These are phyloP conservation scores for Pyracantha coccinea DNA, from an alignment of 331 rosid genomes.

Conservation along the genomic window DNA sequence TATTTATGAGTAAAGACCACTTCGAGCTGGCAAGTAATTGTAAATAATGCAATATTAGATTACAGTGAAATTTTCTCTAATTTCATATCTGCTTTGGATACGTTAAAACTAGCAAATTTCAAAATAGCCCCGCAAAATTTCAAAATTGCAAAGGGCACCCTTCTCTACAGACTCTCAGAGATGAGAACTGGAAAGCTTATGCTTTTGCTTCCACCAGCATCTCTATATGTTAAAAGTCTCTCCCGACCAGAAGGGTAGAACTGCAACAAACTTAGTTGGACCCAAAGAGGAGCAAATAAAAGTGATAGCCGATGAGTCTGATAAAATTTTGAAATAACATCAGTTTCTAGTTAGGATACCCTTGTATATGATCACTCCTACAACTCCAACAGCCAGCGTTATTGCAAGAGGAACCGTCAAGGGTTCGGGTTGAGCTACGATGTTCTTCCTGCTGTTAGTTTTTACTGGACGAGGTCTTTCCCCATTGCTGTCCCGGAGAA, in stretches of 20 bases:
- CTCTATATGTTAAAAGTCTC: slow-evolving; percentile 14
- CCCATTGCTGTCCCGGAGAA: slow-evolving; percentile 42
- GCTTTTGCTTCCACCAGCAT: neutral
- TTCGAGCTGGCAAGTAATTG: too few species aligned
- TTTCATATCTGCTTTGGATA: neutral
- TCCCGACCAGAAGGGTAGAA: slow-evolving; percentile 29
- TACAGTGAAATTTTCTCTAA: neutral
- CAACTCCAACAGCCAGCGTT: slow-evolving; percentile 54
- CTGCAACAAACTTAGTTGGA: neutral
- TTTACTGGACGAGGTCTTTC: slow-evolving; percentile 43
- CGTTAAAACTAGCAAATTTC: neutral
- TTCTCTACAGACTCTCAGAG: slow-evolving; percentile 9
- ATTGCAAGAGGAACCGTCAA: slow-evolving; percentile 30
- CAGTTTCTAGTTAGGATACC: slow-evolving; percentile 40
- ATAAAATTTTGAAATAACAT: slow-evolving; percentile 8
- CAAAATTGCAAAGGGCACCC: slow-evolving; percentile 12
- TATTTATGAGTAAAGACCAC: too few species aligned
- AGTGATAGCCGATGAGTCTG: neutral
- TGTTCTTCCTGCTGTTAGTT: slow-evolving; percentile 41
- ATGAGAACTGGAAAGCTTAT: neutral
- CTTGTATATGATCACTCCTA: slow-evolving; percentile 64
- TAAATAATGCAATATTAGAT: neutral
- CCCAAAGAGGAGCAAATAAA: neutral
- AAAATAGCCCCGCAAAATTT: slow-evolving; percentile 29
- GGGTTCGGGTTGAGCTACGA: slow-evolving; percentile 21